Evolutionary conservation across 345 rosid genomes (phyloP).

Genomic region (Populus nigra): DNA sequence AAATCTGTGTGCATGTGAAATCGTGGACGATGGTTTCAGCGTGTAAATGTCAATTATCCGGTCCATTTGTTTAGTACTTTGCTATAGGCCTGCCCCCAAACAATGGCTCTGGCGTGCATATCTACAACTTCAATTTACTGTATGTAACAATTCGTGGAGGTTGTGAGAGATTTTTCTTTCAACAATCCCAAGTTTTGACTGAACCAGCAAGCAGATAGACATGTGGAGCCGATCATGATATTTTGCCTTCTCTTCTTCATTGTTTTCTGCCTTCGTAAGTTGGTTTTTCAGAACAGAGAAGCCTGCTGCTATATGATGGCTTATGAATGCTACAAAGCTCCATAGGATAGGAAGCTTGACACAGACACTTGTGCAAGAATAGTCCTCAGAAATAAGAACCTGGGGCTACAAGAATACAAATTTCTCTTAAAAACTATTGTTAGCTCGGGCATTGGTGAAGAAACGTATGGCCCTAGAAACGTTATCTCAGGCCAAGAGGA

Average conservation of each 20-base stretch:
- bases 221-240: slow-evolving; percentile 33
- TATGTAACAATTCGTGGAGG: not conserved
- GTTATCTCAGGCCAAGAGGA: slow-evolving; percentile 55
- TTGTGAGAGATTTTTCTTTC: not conserved
- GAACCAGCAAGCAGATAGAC: not conserved
- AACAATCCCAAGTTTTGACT: not conserved
- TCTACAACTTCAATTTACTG: not conserved
- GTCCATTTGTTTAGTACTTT: not conserved
- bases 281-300: slow-evolving; percentile 28
- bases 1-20: not conserved
- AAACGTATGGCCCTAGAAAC: slow-evolving; percentile 57
- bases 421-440: slow-evolving; percentile 59
- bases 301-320: slow-evolving; percentile 59
- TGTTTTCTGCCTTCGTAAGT: slow-evolving; percentile 30
- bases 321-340: slow-evolving; percentile 62
- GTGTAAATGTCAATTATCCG: not conserved
- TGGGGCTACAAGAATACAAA: slow-evolving; percentile 58
- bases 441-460: slow-evolving; percentile 70
- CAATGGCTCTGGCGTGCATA: not conserved
- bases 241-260: slow-evolving; percentile 25
- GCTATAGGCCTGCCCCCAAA: not conserved
- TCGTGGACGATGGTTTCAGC: not conserved
- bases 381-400: slow-evolving; percentile 49
- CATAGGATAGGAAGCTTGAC: slow-evolving; percentile 48
- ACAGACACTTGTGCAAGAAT: slow-evolving; percentile 43